Evolutionary conservation across 2,329 filamentous ascomycete species (phyloP), one percentile per base, ranked within the genome.

Genomic region (Apiospora saccharicola): DNA sequence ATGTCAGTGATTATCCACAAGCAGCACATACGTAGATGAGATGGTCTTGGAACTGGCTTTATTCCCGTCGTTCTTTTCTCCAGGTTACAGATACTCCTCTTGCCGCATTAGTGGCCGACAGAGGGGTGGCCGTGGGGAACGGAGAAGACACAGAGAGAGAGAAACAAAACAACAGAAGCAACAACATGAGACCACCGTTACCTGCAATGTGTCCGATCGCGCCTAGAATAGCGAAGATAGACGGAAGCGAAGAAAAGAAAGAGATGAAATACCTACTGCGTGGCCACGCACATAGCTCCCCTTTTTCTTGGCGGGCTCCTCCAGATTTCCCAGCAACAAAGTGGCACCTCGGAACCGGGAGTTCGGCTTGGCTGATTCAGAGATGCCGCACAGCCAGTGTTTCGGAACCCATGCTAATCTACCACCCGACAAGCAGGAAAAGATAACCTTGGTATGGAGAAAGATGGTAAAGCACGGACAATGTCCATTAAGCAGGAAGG

Each of bases 371-470:
- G 53, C 53, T 61, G 53, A 30, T 37, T 61, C 53, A 61, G 24
- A 61, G 53, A 61, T 61, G 53, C 53, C 53, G 53, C 53, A 61
- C 53, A 61, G 53, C 53, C 53, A 61, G 30, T 61, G 53, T 61
- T 61, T 61, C 53, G 53, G 53, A 61, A 61, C 6, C 30, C 30
- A 41, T 22, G 53, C 53, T 30, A 30, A 61, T 61, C 26, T 34
- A 22, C 53, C 34, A 57, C 12, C 46, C 46, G 22, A 49, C 26
- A 22, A 22, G 26, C 53, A 34, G 37, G 53, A 12, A 19, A 10
- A 61, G 16, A 41, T 41, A 41, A 41, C 37, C 8, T 41, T 41
- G 37, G 37, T 41, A 41, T 41, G 37, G 37, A 41, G 37, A 30
- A 30, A 2, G 26, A 41, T 41, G 8, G 37, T 30, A n/a, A 16